Percentiles rank a stretch among this genome's conserved stretches.
These are phyloP conservation scores for Forsythia viridissima DNA, from an alignment of 257 asterid genomes.

Conservation along the genomic window DNA sequence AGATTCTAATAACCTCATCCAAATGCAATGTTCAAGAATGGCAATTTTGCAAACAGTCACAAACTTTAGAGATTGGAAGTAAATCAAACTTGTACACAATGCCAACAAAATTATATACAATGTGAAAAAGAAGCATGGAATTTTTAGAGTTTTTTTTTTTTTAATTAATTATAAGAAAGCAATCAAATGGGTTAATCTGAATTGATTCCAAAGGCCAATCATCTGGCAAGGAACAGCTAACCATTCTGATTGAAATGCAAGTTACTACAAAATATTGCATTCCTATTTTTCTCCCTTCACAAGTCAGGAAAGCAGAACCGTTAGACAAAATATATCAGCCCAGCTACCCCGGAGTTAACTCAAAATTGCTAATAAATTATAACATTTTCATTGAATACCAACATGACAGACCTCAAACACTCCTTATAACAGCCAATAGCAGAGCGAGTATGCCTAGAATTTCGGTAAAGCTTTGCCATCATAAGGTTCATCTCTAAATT, in stretches of 20 bases:
- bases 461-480: slow-evolving; percentile 90
- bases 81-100: background rate
- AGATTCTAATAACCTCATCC: background rate
- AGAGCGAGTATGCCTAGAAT: slow-evolving; percentile 88
- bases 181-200: background rate
- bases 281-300: background rate
- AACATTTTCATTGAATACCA: slow-evolving; percentile 22
- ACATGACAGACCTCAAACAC: slow-evolving; percentile 76
- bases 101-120: background rate
- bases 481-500: slow-evolving; percentile 85
- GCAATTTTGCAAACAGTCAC: slow-evolving; percentile 17
- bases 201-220: slow-evolving; percentile 3
- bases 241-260: slow-evolving; percentile 8
- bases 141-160: background rate
- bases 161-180: background rate
- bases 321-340: background rate
- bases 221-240: background rate
- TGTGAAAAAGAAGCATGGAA: slow-evolving; percentile 13
- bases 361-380: slow-evolving; percentile 13
- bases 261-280: background rate
- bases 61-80: background rate
- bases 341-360: background rate
- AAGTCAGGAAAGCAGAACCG: slow-evolving; percentile 10
- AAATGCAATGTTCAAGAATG: slow-evolving; percentile 4
- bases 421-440: slow-evolving; percentile 88